Conservation (phyloP, 768 basidiomycete species). For the Lactifluus subvellereus region DNA sequence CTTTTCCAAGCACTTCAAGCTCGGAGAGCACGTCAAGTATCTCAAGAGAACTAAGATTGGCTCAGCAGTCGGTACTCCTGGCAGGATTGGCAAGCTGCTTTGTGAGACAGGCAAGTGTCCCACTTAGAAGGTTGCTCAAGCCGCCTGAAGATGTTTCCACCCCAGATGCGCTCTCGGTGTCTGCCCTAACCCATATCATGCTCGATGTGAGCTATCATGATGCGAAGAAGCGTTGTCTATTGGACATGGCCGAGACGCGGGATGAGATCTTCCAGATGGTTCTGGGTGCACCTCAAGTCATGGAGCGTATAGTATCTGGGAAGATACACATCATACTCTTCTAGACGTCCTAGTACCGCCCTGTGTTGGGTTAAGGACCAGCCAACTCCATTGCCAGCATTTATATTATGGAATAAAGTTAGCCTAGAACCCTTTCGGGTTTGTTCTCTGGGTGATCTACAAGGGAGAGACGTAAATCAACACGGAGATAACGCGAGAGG, state of each 20-base stretch:
- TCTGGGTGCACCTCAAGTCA: constrained; percentile 54
- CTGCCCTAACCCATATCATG: constrained; percentile 78
- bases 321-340: constrained; percentile 79
- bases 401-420: constrained; percentile 6
- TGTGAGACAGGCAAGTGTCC: constrained; percentile 53
- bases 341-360: constrained; percentile 55
- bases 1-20: constrained; percentile 92
- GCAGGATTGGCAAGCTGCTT: constrained; percentile 81
- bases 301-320: constrained; percentile 60
- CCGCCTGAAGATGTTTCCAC: constrained; percentile 15
- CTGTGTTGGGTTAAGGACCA: neutral
- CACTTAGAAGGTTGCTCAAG: neutral
- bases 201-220: constrained; percentile 72
- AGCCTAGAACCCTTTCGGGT: constrained; percentile 81
- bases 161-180: constrained; percentile 63
- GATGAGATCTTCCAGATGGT: constrained; percentile 75
- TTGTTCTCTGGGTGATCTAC: constrained; percentile 79
- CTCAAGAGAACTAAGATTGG: constrained; percentile 81
- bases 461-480: neutral
- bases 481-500: neutral
- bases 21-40: constrained; percentile 80
- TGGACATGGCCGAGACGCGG: constrained; percentile 81
- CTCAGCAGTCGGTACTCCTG: constrained; percentile 88
- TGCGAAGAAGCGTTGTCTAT: constrained; percentile 63
- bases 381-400: neutral